Evolutionary conservation across 345 rosid genomes (phyloP).

Genomic region (Eucalyptus erythrocorys): DNA sequence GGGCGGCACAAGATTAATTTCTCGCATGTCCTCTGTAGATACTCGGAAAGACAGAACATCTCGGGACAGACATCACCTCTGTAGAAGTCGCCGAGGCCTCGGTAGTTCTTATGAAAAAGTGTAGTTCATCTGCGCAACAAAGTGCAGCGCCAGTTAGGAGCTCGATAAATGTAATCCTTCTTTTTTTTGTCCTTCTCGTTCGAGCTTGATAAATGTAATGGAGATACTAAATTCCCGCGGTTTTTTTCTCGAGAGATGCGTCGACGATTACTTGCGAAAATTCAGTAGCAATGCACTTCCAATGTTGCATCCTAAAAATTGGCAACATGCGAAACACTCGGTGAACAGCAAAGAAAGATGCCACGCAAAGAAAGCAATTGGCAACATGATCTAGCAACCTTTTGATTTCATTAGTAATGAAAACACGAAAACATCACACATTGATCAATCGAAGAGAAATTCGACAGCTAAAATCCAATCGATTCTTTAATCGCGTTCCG

Average conservation of each 20-base stretch:
- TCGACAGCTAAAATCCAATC: not conserved
- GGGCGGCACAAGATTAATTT: not conserved
- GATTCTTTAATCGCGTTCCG: not conserved
- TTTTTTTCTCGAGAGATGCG: not conserved
- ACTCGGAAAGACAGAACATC: not conserved
- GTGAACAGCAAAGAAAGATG: not conserved
- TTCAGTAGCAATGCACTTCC: not conserved
- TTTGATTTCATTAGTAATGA: not conserved
- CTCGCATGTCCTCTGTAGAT: not conserved
- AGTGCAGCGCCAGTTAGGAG: not conserved
- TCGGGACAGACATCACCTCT: not conserved
- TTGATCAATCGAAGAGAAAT: not conserved
- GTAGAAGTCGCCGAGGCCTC: not conserved
- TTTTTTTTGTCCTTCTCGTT: not conserved
- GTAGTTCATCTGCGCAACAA: not conserved
- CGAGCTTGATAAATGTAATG: not conserved
- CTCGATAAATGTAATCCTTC: not conserved
- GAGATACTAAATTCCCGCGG: not conserved
- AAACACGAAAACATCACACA: not conserved
- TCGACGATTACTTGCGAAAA: not conserved
- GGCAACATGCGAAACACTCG: rapidly evolving
- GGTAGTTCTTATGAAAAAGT: not conserved
- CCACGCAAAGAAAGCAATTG: not conserved
- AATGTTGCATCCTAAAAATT: not conserved
- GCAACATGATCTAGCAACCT: not conserved